A percentile compares a stretch with the other conserved stretches of the same genome.
Conservation (phyloP, 148 eudicot species). For the Dysphania ambrosioides region DNA sequence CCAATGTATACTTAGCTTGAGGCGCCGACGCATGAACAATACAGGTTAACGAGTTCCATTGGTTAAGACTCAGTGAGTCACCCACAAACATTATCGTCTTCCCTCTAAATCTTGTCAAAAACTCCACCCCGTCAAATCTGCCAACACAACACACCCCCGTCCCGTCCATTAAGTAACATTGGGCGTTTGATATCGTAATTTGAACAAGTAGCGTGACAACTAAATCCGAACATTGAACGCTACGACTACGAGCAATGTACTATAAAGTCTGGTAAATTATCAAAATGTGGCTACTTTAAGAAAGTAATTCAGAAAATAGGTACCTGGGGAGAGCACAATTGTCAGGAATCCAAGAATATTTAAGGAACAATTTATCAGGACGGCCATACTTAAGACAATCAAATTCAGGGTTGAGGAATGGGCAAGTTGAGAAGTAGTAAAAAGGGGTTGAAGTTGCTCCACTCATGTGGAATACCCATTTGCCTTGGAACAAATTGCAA, state of each 20-base stretch:
- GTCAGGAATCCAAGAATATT: conserved; percentile 78
- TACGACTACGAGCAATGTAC: no score
- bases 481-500: conserved; percentile 76
- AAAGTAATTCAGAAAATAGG: not conserved
- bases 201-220: not conserved
- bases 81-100: conserved; percentile 98
- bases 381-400: conserved; percentile 81
- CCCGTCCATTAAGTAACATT: no score
- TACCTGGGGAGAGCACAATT: conserved; percentile 75
- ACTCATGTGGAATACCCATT: conserved; percentile 61
- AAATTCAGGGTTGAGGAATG: conserved; percentile 76
- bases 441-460: conserved; percentile 33
- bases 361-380: conserved; percentile 69
- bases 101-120: conserved; percentile 61
- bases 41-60: conserved; percentile 80
- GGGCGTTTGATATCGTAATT: not conserved
- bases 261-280: no score
- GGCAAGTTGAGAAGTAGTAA: conserved; percentile 62
- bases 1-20: conserved; percentile 37
- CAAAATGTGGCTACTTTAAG: not conserved
- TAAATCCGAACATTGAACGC: not conserved
- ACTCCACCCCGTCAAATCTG: conserved; percentile 72
- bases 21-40: conserved; percentile 80
- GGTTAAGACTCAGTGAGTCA: conserved; percentile 90
- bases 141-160: not conserved